Evolutionary conservation across 2,329 filamentous ascomycete genomes (phyloP).

Genomic region (Apiospora koreana): DNA sequence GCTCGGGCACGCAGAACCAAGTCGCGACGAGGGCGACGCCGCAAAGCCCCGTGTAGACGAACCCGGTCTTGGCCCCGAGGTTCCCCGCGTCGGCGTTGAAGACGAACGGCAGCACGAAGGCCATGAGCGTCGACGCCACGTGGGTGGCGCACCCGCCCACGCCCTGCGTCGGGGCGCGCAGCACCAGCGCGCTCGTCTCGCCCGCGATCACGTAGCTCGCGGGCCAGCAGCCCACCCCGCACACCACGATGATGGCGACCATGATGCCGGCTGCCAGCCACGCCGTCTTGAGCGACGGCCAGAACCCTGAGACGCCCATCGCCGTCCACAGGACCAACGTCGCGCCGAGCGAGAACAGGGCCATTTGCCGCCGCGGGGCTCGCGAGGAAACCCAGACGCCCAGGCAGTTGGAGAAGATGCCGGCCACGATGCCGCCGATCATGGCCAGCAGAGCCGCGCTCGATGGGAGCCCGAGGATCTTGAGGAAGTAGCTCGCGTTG

Average conservation of each 20-base stretch:
- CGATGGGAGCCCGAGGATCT: constrained; percentile 36
- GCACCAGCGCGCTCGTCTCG: constrained; percentile 35
- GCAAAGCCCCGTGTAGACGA: constrained; percentile 40
- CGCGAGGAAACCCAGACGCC: constrained; percentile 45
- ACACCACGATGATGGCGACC: constrained; percentile 43
- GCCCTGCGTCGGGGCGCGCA: constrained; percentile 39
- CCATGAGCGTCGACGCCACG: constrained; percentile 32
- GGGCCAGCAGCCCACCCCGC: constrained; percentile 20
- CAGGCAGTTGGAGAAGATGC: constrained; percentile 43
- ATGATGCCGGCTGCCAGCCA: constrained; percentile 42
- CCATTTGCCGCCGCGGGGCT: constrained; percentile 41
- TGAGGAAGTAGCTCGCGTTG: constrained; percentile 41
- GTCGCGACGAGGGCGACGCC: constrained; percentile 36
- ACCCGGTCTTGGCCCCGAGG: constrained; percentile 42
- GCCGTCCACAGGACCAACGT: constrained; percentile 41
- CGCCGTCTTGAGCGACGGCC: constrained; percentile 35
- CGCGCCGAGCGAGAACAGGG: constrained; percentile 35
- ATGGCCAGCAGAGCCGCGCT: constrained; percentile 41
- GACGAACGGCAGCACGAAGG: constrained; percentile 50
- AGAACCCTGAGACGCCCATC: constrained; percentile 50
- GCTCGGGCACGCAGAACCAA: constrained; percentile 53
- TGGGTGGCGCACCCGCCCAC: constrained; percentile 25
- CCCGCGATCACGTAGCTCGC: constrained; percentile 37
- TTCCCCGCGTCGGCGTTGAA: constrained; percentile 43
- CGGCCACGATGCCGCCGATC: constrained; percentile 46